phyloP scores from a whole-genome alignment of 106 monocot species.

The Chionographis japonica region DNA sequence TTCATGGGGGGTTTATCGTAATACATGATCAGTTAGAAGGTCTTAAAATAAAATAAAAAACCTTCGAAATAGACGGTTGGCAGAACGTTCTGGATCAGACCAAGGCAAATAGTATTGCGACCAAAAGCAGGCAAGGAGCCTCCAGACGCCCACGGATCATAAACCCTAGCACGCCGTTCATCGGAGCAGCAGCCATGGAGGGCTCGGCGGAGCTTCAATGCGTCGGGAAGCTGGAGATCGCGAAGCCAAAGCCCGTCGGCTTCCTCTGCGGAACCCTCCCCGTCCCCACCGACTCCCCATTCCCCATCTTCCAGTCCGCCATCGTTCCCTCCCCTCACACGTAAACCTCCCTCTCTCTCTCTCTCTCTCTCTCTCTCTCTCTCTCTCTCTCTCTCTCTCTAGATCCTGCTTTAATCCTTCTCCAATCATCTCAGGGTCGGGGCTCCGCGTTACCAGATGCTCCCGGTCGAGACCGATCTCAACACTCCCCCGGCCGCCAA shows the following conservation, averaged over 20 bases:
- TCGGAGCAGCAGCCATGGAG: slow-evolving; percentile 42
- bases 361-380: background rate
- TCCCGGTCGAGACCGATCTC: slow-evolving; percentile 94
- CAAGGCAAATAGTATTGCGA: too few relatives aligned
- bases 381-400: background rate
- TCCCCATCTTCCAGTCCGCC: slow-evolving; percentile 47
- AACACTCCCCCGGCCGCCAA: slow-evolving; percentile 50
- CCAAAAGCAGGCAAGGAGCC: too few relatives aligned
- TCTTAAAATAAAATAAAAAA: too few relatives aligned
- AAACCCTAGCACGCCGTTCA: too few relatives aligned
- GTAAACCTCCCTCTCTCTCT: slow-evolving; percentile 18
- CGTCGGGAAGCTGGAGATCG: slow-evolving; percentile 88
- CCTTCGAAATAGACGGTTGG: too few relatives aligned
- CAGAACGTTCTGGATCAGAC: too few relatives aligned
- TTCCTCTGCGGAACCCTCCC: slow-evolving; percentile 95
- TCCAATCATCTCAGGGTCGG: slow-evolving; percentile 37
- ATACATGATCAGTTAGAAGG: too few relatives aligned
- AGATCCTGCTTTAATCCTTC: background rate
- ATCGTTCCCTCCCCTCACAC: slow-evolving; percentile 48
- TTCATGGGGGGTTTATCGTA: too few relatives aligned
- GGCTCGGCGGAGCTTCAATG: slow-evolving; percentile 64
- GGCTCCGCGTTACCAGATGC: slow-evolving; percentile 95
- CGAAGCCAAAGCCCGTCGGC: slow-evolving; percentile 51
- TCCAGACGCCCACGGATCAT: too few relatives aligned
- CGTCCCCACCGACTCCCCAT: slow-evolving; percentile 58